Conservation (phyloP, 805 yeast species). For the Kuraishia floccosa region DNA sequence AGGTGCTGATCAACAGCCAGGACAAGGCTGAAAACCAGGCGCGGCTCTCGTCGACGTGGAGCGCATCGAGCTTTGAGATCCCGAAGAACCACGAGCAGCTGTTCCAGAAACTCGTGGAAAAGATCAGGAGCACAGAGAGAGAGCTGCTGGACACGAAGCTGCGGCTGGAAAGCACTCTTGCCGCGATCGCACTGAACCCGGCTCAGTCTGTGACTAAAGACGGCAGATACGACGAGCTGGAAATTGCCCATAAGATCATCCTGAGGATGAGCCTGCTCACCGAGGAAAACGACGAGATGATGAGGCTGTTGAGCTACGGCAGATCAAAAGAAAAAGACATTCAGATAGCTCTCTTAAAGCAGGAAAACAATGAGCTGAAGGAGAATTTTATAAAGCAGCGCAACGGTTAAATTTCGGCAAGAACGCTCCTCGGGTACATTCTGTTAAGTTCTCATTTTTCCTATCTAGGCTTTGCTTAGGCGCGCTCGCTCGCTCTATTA, state of each 20-base stretch:
- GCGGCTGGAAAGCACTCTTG: conserved; percentile 50
- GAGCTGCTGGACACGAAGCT: conserved; percentile 53
- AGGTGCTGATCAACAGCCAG: conserved; percentile 21
- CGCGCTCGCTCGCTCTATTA: too few relatives aligned
- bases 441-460: too few relatives aligned
- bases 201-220: conserved; percentile 25
- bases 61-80: conserved; percentile 12
- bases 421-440: too few relatives aligned
- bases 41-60: background rate
- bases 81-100: conserved; percentile 10
- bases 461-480: background rate
- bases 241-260: conserved; percentile 62
- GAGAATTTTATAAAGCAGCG: conserved; percentile 16
- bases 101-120: conserved; percentile 15
- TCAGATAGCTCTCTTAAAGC: conserved; percentile 49
- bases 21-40: conserved; percentile 16
- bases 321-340: conserved; percentile 60
- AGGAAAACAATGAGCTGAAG: conserved; percentile 36
- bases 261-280: conserved; percentile 47
- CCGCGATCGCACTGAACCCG: conserved; percentile 44
- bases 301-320: conserved; percentile 66
- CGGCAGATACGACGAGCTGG: conserved; percentile 66
- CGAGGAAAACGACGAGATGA: conserved; percentile 59
- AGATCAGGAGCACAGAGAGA: conserved; percentile 15
- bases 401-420: too few relatives aligned